These are phyloP conservation scores for Colletotrichum gloeosporioides DNA, from an alignment of 2,329 filamentous ascomycete species.

Conservation along the genomic window DNA sequence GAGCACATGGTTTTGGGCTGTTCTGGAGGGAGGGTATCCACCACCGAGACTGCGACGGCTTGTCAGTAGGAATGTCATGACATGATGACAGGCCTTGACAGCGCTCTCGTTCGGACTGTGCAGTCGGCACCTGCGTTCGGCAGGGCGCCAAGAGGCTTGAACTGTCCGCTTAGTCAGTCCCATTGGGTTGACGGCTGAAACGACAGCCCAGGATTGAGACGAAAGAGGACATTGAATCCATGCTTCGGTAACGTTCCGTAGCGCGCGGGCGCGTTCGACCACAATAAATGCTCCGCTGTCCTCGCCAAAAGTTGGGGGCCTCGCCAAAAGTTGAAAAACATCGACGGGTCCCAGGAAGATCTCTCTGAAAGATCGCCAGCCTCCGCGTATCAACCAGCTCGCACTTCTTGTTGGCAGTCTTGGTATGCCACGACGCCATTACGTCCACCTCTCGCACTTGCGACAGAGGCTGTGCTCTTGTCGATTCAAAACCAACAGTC, in stretches of 20 bases:
- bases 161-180: slow-evolving; percentile 2
- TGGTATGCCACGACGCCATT: not conserved
- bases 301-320: not conserved
- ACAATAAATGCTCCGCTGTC: not conserved
- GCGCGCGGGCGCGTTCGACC: not conserved
- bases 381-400: not conserved
- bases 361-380: not conserved
- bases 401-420: not conserved
- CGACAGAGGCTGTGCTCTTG: not conserved
- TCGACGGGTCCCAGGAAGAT: not conserved
- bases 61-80: not conserved
- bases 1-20: not conserved
- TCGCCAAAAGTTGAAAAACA: not conserved
- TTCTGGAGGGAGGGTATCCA: not conserved
- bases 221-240: not conserved
- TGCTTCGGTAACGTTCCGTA: slow-evolving; percentile 8
- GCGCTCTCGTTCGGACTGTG: not conserved
- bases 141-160: not conserved
- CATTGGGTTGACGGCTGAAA: not conserved
- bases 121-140: slow-evolving; percentile 8
- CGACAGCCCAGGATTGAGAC: not conserved
- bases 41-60: not conserved
- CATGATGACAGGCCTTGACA: not conserved
- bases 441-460: not conserved
- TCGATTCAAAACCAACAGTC: not conserved